phyloP scores from a whole-genome alignment of 305 asterid species.

The Fraxinus velutina region DNA sequence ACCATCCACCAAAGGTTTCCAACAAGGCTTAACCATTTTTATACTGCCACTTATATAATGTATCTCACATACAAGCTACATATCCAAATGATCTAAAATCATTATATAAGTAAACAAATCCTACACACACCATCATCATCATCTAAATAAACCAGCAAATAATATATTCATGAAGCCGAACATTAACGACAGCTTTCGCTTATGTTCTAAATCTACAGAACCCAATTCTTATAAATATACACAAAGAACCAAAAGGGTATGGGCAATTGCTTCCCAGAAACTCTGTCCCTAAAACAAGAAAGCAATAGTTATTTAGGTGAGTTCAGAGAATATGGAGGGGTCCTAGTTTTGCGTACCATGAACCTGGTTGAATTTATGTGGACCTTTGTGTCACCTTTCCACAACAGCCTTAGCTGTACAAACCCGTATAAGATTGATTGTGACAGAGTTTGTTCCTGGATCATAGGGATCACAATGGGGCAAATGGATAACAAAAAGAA shows the following conservation, averaged over 20 bases:
- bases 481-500: slow-evolving; percentile 46
- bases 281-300: slow-evolving; percentile 40
- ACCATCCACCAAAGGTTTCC: slow-evolving; percentile 75
- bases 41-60: slow-evolving; percentile 17
- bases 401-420: slow-evolving; percentile 78
- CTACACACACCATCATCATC: slow-evolving; percentile 17
- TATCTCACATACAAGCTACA: slow-evolving; percentile 32
- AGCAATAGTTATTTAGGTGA: slow-evolving; percentile 40
- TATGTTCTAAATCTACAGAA: slow-evolving; percentile 45
- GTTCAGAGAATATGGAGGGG: slow-evolving; percentile 71
- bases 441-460: slow-evolving; percentile 89
- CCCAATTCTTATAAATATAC: slow-evolving; percentile 43
- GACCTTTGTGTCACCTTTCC: slow-evolving; percentile 61
- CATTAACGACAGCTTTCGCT: slow-evolving; percentile 46
- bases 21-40: slow-evolving; percentile 77
- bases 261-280: slow-evolving; percentile 54
- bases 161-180: slow-evolving; percentile 37
- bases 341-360: slow-evolving; percentile 60
- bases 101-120: neutral
- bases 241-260: slow-evolving; percentile 62
- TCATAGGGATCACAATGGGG: slow-evolving; percentile 43
- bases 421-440: slow-evolving; percentile 66
- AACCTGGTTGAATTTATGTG: slow-evolving; percentile 61
- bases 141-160: slow-evolving; percentile 60
- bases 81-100: slow-evolving; percentile 23